Evolutionary conservation across 1,139 yeast genomes (phyloP).

Genomic region (Kodamaea alishanica): DNA sequence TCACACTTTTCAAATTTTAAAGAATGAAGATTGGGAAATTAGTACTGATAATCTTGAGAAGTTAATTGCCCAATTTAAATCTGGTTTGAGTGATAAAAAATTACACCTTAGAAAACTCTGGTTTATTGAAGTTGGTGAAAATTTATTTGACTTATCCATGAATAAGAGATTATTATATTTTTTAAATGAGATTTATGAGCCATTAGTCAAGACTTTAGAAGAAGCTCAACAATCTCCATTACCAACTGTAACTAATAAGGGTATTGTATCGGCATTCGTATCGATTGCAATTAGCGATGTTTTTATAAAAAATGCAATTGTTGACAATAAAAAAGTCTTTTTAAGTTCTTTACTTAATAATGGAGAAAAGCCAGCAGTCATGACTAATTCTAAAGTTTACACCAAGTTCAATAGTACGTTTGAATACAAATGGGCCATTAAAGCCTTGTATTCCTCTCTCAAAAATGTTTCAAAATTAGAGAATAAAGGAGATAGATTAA

Average conservation of each 20-base stretch:
- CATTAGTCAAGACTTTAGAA: slow-evolving; percentile 34
- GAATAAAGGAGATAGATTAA: slow-evolving; percentile 9
- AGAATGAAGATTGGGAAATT: slow-evolving; percentile 8
- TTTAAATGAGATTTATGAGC: slow-evolving; percentile 24
- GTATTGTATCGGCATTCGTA: slow-evolving; percentile 49
- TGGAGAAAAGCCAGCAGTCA: slow-evolving; percentile 41
- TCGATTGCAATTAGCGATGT: slow-evolving; percentile 18
- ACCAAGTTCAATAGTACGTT: slow-evolving; percentile 42
- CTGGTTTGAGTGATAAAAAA: slow-evolving; percentile 68
- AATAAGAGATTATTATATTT: slow-evolving; percentile 9
- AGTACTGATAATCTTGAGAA: slow-evolving; percentile 12
- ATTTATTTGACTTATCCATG: slow-evolving; percentile 9
- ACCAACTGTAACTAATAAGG: slow-evolving; percentile 46
- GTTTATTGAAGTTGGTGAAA: slow-evolving; percentile 51
- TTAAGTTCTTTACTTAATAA: slow-evolving; percentile 24
- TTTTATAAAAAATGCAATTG: slow-evolving; percentile 8
- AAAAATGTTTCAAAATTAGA: slow-evolving; percentile 7
- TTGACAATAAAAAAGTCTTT: slow-evolving; percentile 17
- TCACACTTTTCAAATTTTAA: slow-evolving; percentile 30
- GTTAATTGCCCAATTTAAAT: slow-evolving; percentile 33
- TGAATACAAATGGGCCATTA: slow-evolving; percentile 53
- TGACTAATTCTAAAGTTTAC: slow-evolving; percentile 45
- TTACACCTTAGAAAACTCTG: slow-evolving; percentile 62
- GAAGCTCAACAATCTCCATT: slow-evolving; percentile 48
- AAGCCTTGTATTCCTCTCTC: slow-evolving; percentile 32